Base-by-base conservation (phyloP, 495 filamentous ascomycete genomes). In the Annulohypoxylon maeteangense region DNA sequence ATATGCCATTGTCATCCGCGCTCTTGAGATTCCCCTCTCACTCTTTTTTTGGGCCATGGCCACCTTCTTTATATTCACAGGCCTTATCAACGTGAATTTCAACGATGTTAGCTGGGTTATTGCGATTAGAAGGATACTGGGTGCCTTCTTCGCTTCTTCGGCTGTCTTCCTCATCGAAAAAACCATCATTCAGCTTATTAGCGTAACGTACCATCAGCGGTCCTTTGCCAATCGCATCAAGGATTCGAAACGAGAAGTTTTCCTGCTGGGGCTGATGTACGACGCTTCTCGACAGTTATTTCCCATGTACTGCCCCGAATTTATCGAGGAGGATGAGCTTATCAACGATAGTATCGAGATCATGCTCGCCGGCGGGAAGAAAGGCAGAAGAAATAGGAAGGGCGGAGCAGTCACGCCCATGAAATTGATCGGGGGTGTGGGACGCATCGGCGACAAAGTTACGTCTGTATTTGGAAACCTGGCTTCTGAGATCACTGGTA, bases 381-480 rank as follows among this genome's bases (percentile, higher is more conserved):
- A 74, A n/a, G 78, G 81, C 42, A 67, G 38, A 58, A 75, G 32
- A 55, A 82, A 83, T 62, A 75, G 76, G 16, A 80, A 83, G 50
- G 85, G 83, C 12, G 90, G 90, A 4, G 87, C 88, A 1, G 87
- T 84, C 3, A 92, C 91, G 10, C 95, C 95, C 0, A 86, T 97
- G 82, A 87, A 88, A 61, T 79, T 97, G 42, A 87, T 98, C 29
- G 88, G 88, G 7, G 90, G 94, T 67, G 89, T 97, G 45, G 90
- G 90, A 54, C 89, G 93, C 7, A 81, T 95, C 44, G 95, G 94
- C 54, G 93, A 95, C 83, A 98, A 97, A 80, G 86, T 98, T 54
- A 95, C 93, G 0, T 92, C 91, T 8, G 92, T 89, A 0, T 94
- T 99, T 77, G 95, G 95, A n/a, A 94, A 97, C 67, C 89, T 98